Conservation (phyloP, 306 rosid genomes). For the Erythrophleum fordii region DNA sequence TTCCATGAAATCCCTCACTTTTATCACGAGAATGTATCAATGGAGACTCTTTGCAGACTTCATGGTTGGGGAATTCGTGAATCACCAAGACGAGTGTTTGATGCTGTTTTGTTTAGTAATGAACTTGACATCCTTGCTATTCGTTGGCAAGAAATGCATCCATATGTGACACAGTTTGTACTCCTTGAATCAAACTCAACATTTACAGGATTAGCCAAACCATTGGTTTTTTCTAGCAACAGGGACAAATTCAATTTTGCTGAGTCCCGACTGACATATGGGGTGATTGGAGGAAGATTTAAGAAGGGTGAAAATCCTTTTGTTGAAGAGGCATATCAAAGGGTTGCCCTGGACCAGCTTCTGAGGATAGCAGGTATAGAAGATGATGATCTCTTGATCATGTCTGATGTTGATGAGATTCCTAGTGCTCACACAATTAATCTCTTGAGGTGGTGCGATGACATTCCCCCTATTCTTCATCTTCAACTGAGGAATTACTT, state of each 20-base stretch:
- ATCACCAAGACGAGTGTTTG: conserved; percentile 76
- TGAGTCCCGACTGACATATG: conserved; percentile 68
- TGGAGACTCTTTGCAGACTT: conserved; percentile 74
- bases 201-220: conserved; percentile 69
- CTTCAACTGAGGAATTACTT: conserved; percentile 74
- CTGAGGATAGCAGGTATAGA: conserved; percentile 71
- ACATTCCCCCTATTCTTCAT: conserved; percentile 70
- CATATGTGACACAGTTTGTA: conserved; percentile 70
- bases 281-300: conserved; percentile 67
- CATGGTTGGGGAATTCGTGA: conserved; percentile 86
- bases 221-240: conserved; percentile 59
- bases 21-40: conserved; percentile 71
- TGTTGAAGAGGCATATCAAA: conserved; percentile 84
- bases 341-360: conserved; percentile 75
- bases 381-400: conserved; percentile 82
- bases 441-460: conserved; percentile 88
- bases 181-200: conserved; percentile 87
- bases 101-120: conserved; percentile 82
- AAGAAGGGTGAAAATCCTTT: conserved; percentile 81
- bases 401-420: conserved; percentile 94
- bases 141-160: conserved; percentile 81
- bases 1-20: conserved; percentile 80
- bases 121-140: conserved; percentile 78
- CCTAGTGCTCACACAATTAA: conserved; percentile 88
- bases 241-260: conserved; percentile 60